Percentiles rank a stretch among this genome's conserved stretches.
Evolutionary conservation across 2,329 filamentous ascomycete species (phyloP).

Genomic region (Apiospora pterosperma): DNA sequence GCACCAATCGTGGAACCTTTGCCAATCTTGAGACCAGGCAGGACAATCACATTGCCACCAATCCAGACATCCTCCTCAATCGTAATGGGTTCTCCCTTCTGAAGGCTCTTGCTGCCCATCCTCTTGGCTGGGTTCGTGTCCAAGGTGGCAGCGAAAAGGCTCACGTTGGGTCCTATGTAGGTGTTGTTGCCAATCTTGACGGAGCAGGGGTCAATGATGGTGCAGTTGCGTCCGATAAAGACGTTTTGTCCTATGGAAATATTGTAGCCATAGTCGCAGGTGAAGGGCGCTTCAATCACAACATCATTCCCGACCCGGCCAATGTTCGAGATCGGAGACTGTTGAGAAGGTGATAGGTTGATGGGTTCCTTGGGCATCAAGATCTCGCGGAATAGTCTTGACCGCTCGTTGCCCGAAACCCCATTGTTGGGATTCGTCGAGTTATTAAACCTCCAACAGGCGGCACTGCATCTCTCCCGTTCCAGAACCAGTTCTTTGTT

Average conservation of each 20-base stretch:
- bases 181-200: constrained; percentile 78
- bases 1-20: constrained; percentile 77
- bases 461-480: constrained; percentile 77
- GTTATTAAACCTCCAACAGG: constrained; percentile 84
- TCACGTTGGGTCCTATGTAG: constrained; percentile 80
- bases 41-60: constrained; percentile 71
- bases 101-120: constrained; percentile 69
- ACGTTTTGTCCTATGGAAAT: constrained; percentile 84
- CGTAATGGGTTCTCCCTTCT: constrained; percentile 66
- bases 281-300: constrained; percentile 82
- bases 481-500: constrained; percentile 76
- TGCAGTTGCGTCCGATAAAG: constrained; percentile 77
- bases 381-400: constrained; percentile 69
- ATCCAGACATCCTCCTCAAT: constrained; percentile 88
- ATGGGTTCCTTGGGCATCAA: constrained; percentile 59
- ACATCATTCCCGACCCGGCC: constrained; percentile 72
- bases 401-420: constrained; percentile 65
- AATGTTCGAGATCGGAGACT: constrained; percentile 47
- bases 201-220: constrained; percentile 80
- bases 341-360: constrained; percentile 52
- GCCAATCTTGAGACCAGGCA: constrained; percentile 78
- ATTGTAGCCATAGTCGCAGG: constrained; percentile 95
- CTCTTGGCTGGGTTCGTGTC: constrained; percentile 70
- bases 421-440: constrained; percentile 71
- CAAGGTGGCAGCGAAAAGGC: constrained; percentile 73